Conservation (phyloP, 169 alveolate genomes). For the Plasmodium cynomolgi region DNA sequence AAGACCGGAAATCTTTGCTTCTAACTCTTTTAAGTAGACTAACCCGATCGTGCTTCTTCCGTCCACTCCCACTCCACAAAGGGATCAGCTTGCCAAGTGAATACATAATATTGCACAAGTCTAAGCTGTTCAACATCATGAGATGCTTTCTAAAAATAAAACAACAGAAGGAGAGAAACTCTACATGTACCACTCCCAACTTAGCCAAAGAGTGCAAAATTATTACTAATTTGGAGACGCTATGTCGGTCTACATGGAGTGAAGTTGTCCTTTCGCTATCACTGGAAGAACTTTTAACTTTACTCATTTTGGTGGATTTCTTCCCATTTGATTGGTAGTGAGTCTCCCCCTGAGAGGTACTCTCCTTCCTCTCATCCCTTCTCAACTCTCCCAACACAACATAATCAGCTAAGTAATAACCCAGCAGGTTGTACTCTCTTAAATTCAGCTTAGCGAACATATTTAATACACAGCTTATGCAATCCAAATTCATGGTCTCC, state of each 20-base stretch:
- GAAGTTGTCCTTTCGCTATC: not conserved
- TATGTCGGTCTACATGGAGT: not conserved
- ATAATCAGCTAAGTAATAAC: conserved; percentile 49
- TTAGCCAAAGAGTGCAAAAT: conserved; percentile 32
- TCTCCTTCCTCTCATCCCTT: not conserved
- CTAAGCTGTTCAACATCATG: conserved; percentile 20
- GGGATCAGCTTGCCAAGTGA: not conserved
- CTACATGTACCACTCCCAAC: conserved; percentile 16
- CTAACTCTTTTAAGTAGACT: not conserved
- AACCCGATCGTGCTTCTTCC: not conserved
- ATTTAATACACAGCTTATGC: conserved; percentile 44
- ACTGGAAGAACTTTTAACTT: not conserved
- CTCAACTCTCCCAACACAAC: not conserved
- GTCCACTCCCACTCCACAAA: not conserved
- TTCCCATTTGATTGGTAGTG: not conserved
- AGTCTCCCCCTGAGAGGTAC: not conserved
- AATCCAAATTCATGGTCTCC: conserved; percentile 10
- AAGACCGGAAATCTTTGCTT: not conserved
- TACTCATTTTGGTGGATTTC: not conserved
- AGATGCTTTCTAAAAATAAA: conserved; percentile 11
- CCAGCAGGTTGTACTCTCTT: conserved; percentile 13
- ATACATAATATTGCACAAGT: conserved; percentile 40
- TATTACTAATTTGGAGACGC: conserved; percentile 23
- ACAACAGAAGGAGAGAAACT: conserved; percentile 14
- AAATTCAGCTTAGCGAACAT: conserved; percentile 36